Evolutionary conservation across 768 basidiomycete genomes (phyloP).

Genomic region (Kwoniella europaea): DNA sequence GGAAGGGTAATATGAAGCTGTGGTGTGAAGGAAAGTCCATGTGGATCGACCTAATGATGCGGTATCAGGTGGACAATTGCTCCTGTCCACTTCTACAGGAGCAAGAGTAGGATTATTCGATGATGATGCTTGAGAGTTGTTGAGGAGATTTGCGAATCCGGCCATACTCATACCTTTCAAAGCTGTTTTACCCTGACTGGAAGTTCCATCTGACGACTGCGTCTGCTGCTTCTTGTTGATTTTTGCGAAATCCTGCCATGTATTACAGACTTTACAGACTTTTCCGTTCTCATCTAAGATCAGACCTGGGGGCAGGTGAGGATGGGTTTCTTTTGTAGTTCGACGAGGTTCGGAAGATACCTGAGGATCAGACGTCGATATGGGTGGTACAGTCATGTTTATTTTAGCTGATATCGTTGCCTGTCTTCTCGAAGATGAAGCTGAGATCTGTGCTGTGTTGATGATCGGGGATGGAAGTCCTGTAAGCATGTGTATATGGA

Average conservation of each 20-base stretch:
- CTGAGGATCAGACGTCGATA: neutral
- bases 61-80: conserved; percentile 85
- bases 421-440: too few relatives aligned
- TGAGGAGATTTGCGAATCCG: conserved; percentile 49
- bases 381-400: neutral
- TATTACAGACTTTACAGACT: conserved; percentile 83
- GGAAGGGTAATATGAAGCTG: conserved; percentile 95
- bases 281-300: conserved; percentile 91
- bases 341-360: conserved; percentile 17
- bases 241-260: conserved; percentile 51
- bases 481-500: too few relatives aligned
- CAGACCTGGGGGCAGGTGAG: conserved; percentile 73
- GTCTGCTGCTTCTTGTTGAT: conserved; percentile 36
- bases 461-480: too few relatives aligned
- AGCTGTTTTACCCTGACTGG: conserved; percentile 62
- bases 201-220: conserved; percentile 68
- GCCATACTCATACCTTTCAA: conserved; percentile 46
- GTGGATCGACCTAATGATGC: conserved; percentile 88
- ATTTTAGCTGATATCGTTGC: too few relatives aligned
- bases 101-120: neutral
- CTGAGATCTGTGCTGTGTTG: too few relatives aligned
- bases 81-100: conserved; percentile 58
- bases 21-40: conserved; percentile 95
- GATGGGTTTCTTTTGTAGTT: conserved; percentile 54
- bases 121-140: neutral